Evolutionary conservation across 2,329 filamentous ascomycete genomes (phyloP), one percentile per base, ranked within the genome.

Genomic region (Pseudofabraea citricarpa): DNA sequence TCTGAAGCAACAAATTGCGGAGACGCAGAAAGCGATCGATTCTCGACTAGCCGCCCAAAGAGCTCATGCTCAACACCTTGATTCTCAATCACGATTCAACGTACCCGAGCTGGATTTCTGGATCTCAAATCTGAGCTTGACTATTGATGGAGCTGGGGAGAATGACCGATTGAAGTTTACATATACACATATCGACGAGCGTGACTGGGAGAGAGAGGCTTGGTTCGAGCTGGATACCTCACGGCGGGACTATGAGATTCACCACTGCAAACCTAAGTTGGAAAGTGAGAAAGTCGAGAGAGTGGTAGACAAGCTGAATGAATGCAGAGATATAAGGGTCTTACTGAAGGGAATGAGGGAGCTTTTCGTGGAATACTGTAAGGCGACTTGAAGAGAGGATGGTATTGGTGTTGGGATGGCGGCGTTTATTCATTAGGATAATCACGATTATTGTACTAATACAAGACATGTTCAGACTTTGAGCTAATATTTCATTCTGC

Each of bases 21-120:
- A 83, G 48, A 81, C 83, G 4, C 84, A 90, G 57, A 74, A 74
- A 45, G 77, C 82, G 42, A 89, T 91, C 51, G 81, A 85, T 42
- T 71, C 77, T 22, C 75, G 79, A 31, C 68, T 86, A 18, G 83
- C 83, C n/a, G 82, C 84, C 10, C 86, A 90, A 66, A 73, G 81
- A 40, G 78, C 79, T 50, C 81, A 87, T 61, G 81, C 86, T 37
- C 76, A 79, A 49, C 82, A 88, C 55, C 73, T 95, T 27, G 88
- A 94, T 56, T 78, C 84, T 2, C 91, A 97, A 68, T 80, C 86
- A 42, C 80, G 89, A 24, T 87, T 91, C 66, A 97, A 98, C 65
- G 79, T 87, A 33, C 93, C 93, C 0, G 93, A 98, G 69, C 75
- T 98, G 36, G 87, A 90, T 54, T 97, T 97, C 62, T 98, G 93